Conservation (phyloP, 2,329 filamentous ascomycete genomes). For the Colletotrichum orchidophilum region DNA sequence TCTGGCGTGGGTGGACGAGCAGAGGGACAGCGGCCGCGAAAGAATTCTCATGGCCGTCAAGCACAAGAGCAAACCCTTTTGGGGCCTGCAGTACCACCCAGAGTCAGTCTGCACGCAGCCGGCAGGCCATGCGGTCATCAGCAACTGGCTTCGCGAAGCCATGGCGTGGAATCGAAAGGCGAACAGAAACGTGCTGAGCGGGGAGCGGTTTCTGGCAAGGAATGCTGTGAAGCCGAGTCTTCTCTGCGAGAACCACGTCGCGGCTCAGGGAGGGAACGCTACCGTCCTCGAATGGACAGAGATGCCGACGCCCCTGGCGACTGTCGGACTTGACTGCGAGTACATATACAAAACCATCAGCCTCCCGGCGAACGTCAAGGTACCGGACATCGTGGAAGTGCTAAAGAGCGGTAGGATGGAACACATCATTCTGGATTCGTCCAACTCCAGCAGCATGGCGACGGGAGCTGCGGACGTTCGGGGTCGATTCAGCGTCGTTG, state of each 20-base stretch:
- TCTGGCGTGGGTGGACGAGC: conserved; percentile 70
- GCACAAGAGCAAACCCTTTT: conserved; percentile 77
- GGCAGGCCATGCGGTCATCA: conserved; percentile 70
- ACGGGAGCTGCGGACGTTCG: conserved; percentile 53
- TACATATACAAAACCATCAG: conserved; percentile 54
- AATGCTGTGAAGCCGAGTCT: conserved; percentile 46
- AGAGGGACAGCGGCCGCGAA: conserved; percentile 49
- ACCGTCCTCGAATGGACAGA: conserved; percentile 23
- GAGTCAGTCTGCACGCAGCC: conserved; percentile 86
- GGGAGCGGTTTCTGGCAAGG: conserved; percentile 38
- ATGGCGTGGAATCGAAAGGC: conserved; percentile 64
- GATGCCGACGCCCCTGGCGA: conserved; percentile 38
- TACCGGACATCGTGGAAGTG: conserved; percentile 64
- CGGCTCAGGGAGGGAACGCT: neutral
- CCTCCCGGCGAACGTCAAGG: conserved; percentile 56
- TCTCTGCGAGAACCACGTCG: conserved; percentile 38
- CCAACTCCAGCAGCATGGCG: conserved; percentile 59
- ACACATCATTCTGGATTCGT: conserved; percentile 68
- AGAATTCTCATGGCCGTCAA: conserved; percentile 80
- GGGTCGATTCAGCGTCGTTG: conserved; percentile 79
- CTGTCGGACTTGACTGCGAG: conserved; percentile 39
- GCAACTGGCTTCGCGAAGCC: conserved; percentile 79
- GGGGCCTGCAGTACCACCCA: conserved; percentile 90
- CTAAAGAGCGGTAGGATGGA: conserved; percentile 53
- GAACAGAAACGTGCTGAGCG: conserved; percentile 35